Percentiles rank a stretch among this genome's conserved stretches.
Conservation (phyloP, 495 filamentous ascomycete genomes). For the Achaetomiella virescens region DNA sequence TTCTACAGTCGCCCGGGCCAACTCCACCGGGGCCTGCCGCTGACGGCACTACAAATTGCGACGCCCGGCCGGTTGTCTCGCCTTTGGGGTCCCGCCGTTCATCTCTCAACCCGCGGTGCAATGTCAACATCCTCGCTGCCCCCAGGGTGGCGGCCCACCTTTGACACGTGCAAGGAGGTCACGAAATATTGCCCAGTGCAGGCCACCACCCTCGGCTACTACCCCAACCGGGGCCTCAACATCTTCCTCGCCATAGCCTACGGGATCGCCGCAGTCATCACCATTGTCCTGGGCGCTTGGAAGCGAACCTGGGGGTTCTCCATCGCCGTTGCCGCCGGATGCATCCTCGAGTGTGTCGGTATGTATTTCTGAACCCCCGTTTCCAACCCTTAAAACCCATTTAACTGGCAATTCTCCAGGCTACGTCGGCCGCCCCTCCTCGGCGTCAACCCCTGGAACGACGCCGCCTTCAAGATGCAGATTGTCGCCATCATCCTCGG, state of each 20-base stretch:
- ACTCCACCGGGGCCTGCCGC: neutral
- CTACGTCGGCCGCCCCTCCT: conserved; percentile 58
- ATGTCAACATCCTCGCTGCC: conserved; percentile 12
- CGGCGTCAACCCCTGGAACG: conserved; percentile 53
- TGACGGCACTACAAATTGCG: no score
- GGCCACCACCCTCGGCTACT: conserved; percentile 61
- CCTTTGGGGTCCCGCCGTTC: neutral
- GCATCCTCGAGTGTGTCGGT: conserved; percentile 36
- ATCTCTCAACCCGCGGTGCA: neutral
- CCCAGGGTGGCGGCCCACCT: conserved; percentile 22
- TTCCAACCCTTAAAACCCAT: neutral
- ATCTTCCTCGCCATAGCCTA: conserved; percentile 54
- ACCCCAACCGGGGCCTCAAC: conserved; percentile 56
- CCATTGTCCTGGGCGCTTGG: conserved; percentile 49
- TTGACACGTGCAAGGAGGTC: conserved; percentile 44
- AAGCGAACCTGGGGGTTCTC: conserved; percentile 60
- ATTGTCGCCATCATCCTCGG: conserved; percentile 62
- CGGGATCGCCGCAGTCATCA: conserved; percentile 42
- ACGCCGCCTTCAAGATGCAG: conserved; percentile 55
- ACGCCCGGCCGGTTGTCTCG: neutral
- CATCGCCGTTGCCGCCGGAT: conserved; percentile 45
- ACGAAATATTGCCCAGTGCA: conserved; percentile 48
- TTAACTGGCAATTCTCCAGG: conserved; percentile 27
- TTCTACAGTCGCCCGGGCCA: neutral
- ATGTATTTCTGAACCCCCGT: neutral